A percentile compares a stretch with the other conserved stretches of the same genome.
Evolutionary conservation across 2,329 filamentous ascomycete genomes (phyloP).

Genomic region (Emmonsiellopsis sp.): DNA sequence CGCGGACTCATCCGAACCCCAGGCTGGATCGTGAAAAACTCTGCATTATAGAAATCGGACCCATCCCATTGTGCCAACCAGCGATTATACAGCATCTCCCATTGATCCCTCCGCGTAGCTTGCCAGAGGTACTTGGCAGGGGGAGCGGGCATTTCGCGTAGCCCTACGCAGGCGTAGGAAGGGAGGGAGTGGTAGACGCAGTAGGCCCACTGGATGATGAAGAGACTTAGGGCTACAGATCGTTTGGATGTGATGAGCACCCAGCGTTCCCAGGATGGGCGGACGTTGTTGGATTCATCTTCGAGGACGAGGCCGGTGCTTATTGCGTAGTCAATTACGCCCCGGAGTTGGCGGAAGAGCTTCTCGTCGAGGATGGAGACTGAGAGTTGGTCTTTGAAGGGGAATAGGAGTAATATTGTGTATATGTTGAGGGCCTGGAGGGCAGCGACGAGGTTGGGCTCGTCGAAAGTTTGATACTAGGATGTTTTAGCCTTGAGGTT

Average conservation of each 20-base stretch:
- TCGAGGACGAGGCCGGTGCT: constrained; percentile 26
- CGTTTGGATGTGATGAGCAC: constrained; percentile 49
- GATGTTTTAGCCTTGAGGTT: background rate
- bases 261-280: constrained; percentile 30
- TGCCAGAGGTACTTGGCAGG: constrained; percentile 33
- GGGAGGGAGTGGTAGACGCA: constrained; percentile 25
- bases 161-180: constrained; percentile 28
- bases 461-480: constrained; percentile 26
- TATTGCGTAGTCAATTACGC: constrained; percentile 23
- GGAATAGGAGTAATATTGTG: constrained; percentile 31
- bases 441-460: constrained; percentile 24
- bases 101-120: constrained; percentile 23
- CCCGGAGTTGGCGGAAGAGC: constrained; percentile 24
- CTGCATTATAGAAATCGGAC: constrained; percentile 17
- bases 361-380: constrained; percentile 15
- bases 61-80: constrained; percentile 30
- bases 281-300: constrained; percentile 23
- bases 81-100: constrained; percentile 23
- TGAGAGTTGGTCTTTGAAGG: constrained; percentile 16
- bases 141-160: constrained; percentile 32
- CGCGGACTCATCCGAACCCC: constrained; percentile 23
- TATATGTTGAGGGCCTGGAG: constrained; percentile 32
- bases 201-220: constrained; percentile 33
- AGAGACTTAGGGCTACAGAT: constrained; percentile 30
- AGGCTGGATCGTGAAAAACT: constrained; percentile 23